Percentiles rank a stretch among this genome's conserved stretches.
Evolutionary conservation across 257 asterid species (phyloP).

Genomic region (Solanum piurae): DNA sequence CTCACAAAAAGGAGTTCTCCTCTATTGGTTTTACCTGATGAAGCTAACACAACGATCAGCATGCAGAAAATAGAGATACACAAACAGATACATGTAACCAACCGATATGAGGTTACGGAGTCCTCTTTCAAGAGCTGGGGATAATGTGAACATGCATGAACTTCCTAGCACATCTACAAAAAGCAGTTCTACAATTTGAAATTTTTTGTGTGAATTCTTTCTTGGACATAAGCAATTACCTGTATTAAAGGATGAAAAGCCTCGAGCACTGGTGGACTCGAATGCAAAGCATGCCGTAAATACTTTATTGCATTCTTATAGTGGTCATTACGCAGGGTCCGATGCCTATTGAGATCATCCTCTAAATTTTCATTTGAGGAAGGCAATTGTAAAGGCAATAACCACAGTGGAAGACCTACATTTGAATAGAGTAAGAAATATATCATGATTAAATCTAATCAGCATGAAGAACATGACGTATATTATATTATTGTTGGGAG

Average conservation of each 20-base stretch:
- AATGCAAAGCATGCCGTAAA: conserved; percentile 50
- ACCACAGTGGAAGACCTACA: conserved; percentile 71
- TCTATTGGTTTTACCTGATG: not conserved
- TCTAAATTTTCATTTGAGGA: conserved; percentile 43
- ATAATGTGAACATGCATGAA: not conserved
- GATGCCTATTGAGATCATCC: conserved; percentile 32
- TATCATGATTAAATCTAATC: not conserved
- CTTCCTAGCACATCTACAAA: not conserved
- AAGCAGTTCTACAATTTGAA: not conserved
- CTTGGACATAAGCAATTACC: conserved; percentile 23
- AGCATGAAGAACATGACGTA: not conserved
- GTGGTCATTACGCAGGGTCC: conserved; percentile 32
- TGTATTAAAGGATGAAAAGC: conserved; percentile 88
- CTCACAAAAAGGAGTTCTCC: not conserved
- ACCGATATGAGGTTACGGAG: not conserved
- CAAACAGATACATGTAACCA: not conserved
- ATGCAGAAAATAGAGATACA: not conserved
- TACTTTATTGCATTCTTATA: conserved; percentile 49
- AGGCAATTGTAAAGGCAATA: conserved; percentile 67
- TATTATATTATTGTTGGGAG: not conserved
- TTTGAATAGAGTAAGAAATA: not conserved
- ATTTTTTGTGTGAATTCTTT: not conserved
- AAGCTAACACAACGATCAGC: not conserved
- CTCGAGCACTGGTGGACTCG: conserved; percentile 49
- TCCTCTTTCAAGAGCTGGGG: not conserved